Percentiles rank a stretch among this genome's conserved stretches.
These are phyloP conservation scores for Metschnikowia gelsemii DNA, from an alignment of 805 yeast genomes.

Conservation along the genomic window DNA sequence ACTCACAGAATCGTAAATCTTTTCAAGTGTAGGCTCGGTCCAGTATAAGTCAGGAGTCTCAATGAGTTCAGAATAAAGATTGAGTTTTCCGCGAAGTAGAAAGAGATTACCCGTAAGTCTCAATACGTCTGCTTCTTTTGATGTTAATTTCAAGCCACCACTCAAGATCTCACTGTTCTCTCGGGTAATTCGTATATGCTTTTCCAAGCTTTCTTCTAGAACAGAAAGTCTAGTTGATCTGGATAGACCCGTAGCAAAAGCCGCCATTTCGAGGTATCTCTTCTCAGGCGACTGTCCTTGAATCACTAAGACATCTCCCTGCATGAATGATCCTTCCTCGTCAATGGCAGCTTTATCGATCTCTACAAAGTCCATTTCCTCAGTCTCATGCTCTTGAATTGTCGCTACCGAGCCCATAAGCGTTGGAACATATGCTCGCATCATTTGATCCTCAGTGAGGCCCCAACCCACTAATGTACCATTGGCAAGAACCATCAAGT, in stretches of 20 bases:
- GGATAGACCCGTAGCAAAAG: conserved; percentile 84
- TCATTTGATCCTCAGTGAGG: conserved; percentile 53
- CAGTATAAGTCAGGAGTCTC: conserved; percentile 93
- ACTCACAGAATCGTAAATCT: conserved; percentile 69
- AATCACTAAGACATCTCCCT: conserved; percentile 72
- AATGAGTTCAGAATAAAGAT: conserved; percentile 80
- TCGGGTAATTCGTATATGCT: conserved; percentile 62
- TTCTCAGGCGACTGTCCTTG: conserved; percentile 45
- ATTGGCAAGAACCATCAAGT: conserved; percentile 66
- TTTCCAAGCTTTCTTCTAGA: conserved; percentile 69
- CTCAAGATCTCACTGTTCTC: conserved; percentile 65
- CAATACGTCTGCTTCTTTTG: conserved; percentile 59
- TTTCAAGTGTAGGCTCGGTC: conserved; percentile 85
- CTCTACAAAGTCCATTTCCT: conserved; percentile 81
- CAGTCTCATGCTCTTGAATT: conserved; percentile 60
- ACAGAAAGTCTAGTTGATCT: conserved; percentile 84
- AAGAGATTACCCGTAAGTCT: conserved; percentile 72
- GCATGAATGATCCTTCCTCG: conserved; percentile 42
- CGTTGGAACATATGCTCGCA: conserved; percentile 50
- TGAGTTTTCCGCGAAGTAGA: conserved; percentile 75
- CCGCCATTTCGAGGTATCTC: conserved; percentile 71
- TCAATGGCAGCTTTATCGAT: conserved; percentile 30
- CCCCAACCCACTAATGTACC: conserved; percentile 90
- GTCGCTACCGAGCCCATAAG: conserved; percentile 45
- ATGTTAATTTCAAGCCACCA: conserved; percentile 48